Base-by-base conservation (phyloP, 1,139 yeast species). In the Diutina mesorugosa region DNA sequence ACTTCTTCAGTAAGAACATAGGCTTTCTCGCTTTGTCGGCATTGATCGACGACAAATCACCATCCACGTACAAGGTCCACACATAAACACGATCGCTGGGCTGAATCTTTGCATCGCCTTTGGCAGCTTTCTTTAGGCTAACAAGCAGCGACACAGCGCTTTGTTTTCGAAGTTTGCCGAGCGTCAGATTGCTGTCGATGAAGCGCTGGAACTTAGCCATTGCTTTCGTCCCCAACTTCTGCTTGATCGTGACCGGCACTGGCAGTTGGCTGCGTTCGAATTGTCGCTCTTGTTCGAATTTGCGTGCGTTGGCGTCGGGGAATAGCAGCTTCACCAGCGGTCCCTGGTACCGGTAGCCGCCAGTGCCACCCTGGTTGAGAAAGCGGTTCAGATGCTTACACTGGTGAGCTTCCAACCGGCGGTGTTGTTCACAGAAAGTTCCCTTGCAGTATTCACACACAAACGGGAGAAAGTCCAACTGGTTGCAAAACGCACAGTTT, bases 401-500 rank as follows among this genome's bases (percentile, higher is more conserved):
- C 18, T 71, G 66, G 63, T 83, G 87, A 12, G 68, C 62, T 48
- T 76, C 80, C 53, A 73, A 68, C 2, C 69, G 65, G 57, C 90
- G 67, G 66, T 86, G 93, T 38, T 76, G 72, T 1, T 79, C 70
- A 65, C 95, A 87, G 62, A 73, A 85, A 2, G 77, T 73, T n/a
- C 69, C 66, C 16, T 76, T 68, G 65, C 93, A 86, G 56, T 67
- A 69, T 47, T 77, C 77, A 67, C 95, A 87, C 47, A 71, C 73
- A 67, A 82, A 85, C 1, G 95, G 91, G 45, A 87, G 70, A 63
- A 86, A 86, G 64, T 87, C 95, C 6, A 85, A 67, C 62, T 78
- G 81, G 56, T 80, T 73, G 66, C 95, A 87, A 56, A 76, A 75
- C 38, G 72, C 66, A 65, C 95, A 87, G 64, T 85, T 86, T 60